A percentile compares a stretch with the other conserved stretches of the same genome.
Conservation (phyloP, 1,139 yeast genomes). For the Taphrina deformans region DNA sequence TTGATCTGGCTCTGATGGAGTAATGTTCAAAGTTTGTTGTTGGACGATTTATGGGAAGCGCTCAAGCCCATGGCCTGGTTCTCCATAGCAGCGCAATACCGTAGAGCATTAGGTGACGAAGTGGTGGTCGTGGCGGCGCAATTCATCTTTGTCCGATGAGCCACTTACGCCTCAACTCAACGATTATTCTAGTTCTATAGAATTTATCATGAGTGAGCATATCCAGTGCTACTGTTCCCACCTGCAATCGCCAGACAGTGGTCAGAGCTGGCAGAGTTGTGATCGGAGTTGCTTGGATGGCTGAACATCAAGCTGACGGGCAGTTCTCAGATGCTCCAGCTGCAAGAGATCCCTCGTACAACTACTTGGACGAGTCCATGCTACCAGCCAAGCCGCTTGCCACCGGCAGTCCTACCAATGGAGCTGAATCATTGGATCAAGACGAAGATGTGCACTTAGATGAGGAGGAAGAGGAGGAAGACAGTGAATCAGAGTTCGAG, state of each 20-base stretch:
- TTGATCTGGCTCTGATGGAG: not conserved
- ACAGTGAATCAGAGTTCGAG: slow-evolving; percentile 14
- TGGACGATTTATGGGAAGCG: too few relatives aligned
- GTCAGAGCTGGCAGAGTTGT: not conserved
- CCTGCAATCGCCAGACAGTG: too few relatives aligned
- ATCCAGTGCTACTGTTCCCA: too few relatives aligned
- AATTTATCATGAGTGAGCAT: too few relatives aligned
- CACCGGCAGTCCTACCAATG: not conserved
- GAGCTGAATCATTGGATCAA: not conserved
- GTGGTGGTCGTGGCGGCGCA: not conserved
- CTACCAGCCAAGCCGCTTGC: not conserved
- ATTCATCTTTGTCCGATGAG: not conserved
- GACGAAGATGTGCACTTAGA: not conserved
- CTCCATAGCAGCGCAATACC: too few relatives aligned
- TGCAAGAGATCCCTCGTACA: slow-evolving; percentile 9
- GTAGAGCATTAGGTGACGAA: not conserved
- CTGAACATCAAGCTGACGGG: not conserved
- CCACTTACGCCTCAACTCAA: not conserved
- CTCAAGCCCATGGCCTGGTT: too few relatives aligned
- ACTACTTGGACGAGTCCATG: slow-evolving; percentile 1
- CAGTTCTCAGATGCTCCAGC: slow-evolving; percentile 16
- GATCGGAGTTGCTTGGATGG: not conserved
- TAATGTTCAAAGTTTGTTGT: too few relatives aligned
- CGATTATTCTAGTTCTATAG: not conserved
- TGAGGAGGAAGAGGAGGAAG: slow-evolving; percentile 1